Evolutionary conservation across 768 basidiomycete species (phyloP).

Genomic region (Obba rivulosa): DNA sequence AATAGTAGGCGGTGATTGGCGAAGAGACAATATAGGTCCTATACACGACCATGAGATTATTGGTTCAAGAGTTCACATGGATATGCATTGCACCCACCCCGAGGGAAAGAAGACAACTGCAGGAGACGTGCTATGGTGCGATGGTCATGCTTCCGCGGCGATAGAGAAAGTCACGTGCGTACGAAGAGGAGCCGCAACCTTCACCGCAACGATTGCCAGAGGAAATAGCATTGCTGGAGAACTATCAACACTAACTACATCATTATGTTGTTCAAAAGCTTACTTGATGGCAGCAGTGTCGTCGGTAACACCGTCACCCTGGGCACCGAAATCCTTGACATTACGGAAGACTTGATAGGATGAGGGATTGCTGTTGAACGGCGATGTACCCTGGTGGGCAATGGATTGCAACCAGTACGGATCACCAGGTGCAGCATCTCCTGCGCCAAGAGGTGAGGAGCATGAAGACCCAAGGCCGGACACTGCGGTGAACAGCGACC

Average conservation of each 20-base stretch:
- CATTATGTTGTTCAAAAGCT: not conserved
- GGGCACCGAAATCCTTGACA: slow-evolving; percentile 56
- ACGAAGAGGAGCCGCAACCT: slow-evolving; percentile 54
- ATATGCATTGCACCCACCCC: slow-evolving; percentile 36
- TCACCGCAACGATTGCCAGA: slow-evolving; percentile 56
- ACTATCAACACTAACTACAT: not conserved
- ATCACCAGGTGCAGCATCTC: slow-evolving; percentile 45
- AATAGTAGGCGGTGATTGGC: slow-evolving; percentile 59
- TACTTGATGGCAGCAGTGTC: slow-evolving; percentile 76
- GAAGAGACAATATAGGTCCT: slow-evolving; percentile 66
- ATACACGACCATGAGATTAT: not conserved
- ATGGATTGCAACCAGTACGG: slow-evolving; percentile 71
- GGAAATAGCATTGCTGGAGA: slow-evolving; percentile 55
- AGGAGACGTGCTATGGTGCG: slow-evolving; percentile 39
- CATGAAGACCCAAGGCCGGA: slow-evolving; percentile 44
- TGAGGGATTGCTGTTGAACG: slow-evolving; percentile 51
- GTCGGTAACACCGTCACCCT: slow-evolving; percentile 60
- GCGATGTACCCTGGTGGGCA: slow-evolving; percentile 55
- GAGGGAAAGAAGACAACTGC: slow-evolving; percentile 72
- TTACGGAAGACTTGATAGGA: slow-evolving; percentile 70
- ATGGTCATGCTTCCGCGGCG: not conserved
- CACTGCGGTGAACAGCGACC: slow-evolving; percentile 15
- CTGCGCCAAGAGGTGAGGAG: slow-evolving; percentile 39
- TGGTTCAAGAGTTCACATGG: slow-evolving; percentile 10
- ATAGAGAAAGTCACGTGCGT: not conserved